Evolutionary conservation across 805 yeast genomes (phyloP).

Genomic region (Pichia californica): DNA sequence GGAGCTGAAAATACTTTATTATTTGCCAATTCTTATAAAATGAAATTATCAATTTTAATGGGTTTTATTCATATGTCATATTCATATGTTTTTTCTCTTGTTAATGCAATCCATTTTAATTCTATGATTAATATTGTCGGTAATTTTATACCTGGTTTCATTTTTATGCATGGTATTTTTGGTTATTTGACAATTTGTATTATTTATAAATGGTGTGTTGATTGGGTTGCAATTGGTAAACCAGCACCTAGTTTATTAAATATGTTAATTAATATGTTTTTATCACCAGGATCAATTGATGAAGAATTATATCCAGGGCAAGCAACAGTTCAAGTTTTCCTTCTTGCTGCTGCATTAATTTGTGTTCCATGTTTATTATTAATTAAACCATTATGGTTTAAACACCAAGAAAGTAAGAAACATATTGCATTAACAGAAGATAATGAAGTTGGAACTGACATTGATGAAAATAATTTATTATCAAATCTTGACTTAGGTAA

Average conservation of each 20-base stretch:
- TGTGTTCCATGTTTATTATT: slow-evolving; percentile 74
- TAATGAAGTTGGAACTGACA: slow-evolving; percentile 20
- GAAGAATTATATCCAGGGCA: slow-evolving; percentile 64
- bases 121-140: slow-evolving; percentile 63
- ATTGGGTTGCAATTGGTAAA: slow-evolving; percentile 56
- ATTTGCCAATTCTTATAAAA: slow-evolving; percentile 68
- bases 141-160: slow-evolving; percentile 65
- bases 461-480: slow-evolving; percentile 28
- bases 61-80: slow-evolving; percentile 73
- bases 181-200: slow-evolving; percentile 65
- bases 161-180: slow-evolving; percentile 71
- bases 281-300: slow-evolving; percentile 64
- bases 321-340: slow-evolving; percentile 49
- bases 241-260: slow-evolving; percentile 70
- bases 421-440: slow-evolving; percentile 35
- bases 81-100: slow-evolving; percentile 61
- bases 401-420: slow-evolving; percentile 41
- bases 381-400: slow-evolving; percentile 50
- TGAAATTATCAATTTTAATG: slow-evolving; percentile 71
- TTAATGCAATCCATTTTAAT: slow-evolving; percentile 50
- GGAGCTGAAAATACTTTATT: slow-evolving; percentile 68
- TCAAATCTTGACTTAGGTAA: slow-evolving; percentile 34
- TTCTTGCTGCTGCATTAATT: slow-evolving; percentile 51
- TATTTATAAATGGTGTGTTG: slow-evolving; percentile 67
- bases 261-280: slow-evolving; percentile 71